Conservation (phyloP, 148 eudicot genomes). For the Rhododendron simsii region DNA sequence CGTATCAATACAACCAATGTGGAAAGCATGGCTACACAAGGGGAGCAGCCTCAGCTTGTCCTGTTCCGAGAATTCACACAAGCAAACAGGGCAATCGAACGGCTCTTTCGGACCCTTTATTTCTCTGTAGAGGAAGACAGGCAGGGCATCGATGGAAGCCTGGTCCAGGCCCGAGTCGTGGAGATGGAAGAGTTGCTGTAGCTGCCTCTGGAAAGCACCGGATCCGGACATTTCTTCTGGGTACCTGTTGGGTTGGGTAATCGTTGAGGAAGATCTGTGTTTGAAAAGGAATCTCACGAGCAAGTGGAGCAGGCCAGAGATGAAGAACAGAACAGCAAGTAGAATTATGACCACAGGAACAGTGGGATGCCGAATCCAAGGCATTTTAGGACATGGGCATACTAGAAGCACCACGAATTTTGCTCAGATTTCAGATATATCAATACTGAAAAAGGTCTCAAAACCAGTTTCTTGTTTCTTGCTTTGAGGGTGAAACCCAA, state of each 20-base stretch:
- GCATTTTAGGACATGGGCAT: slow-evolving; percentile 24
- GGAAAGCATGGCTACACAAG: slow-evolving; percentile 87
- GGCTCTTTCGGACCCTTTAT: slow-evolving; percentile 71
- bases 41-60: slow-evolving; percentile 76
- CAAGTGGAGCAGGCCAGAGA: slow-evolving; percentile 48
- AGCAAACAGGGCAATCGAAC: slow-evolving; percentile 87
- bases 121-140: slow-evolving; percentile 67
- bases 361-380: slow-evolving; percentile 16
- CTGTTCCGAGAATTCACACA: slow-evolving; percentile 63
- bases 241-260: slow-evolving; percentile 36
- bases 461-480: slow-evolving; percentile 10
- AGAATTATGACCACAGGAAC: slow-evolving; percentile 45
- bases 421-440: not conserved
- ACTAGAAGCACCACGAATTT: slow-evolving; percentile 10
- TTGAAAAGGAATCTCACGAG: slow-evolving; percentile 45
- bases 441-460: not conserved
- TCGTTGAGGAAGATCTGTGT: slow-evolving; percentile 40
- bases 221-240: slow-evolving; percentile 43
- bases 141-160: slow-evolving; percentile 72
- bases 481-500: slow-evolving; percentile 27
- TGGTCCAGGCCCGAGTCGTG: slow-evolving; percentile 93
- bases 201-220: slow-evolving; percentile 52
- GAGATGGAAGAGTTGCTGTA: slow-evolving; percentile 66
- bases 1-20: slow-evolving; percentile 83
- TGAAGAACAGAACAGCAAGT: slow-evolving; percentile 51